Evolutionary conservation across 2,329 filamentous ascomycete species (phyloP).

Genomic region (Ceratocystiopsis minuta): DNA sequence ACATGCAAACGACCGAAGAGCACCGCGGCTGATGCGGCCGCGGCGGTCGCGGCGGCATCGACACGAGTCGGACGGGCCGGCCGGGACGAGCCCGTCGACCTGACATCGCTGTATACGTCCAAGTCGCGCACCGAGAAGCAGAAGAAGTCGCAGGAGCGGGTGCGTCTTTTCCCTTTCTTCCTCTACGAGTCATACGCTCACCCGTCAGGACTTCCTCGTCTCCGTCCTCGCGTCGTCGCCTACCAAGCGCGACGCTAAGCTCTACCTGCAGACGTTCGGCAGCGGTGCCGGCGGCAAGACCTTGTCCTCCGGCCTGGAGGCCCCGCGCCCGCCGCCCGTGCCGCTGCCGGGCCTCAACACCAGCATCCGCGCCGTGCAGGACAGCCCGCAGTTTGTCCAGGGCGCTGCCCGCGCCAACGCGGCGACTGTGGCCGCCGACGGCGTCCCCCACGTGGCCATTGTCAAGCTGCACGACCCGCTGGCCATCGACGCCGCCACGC

Average conservation of each 20-base stretch:
- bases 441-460: constrained; percentile 53
- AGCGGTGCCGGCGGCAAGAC: constrained; percentile 16
- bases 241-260: constrained; percentile 81
- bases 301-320: no score
- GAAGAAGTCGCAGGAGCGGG: constrained; percentile 29
- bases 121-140: constrained; percentile 27
- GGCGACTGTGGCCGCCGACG: constrained; percentile 16
- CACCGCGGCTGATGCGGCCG: no score
- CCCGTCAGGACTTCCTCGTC: constrained; percentile 57
- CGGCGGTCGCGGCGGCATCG: neutral
- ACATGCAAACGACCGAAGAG: no score
- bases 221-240: constrained; percentile 76
- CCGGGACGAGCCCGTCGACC: constrained; percentile 4
- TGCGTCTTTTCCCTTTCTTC: constrained; percentile 11
- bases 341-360: constrained; percentile 7
- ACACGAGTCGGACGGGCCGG: neutral
- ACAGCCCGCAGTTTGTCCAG: constrained; percentile 20
- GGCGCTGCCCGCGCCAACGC: constrained; percentile 8
- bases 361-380: constrained; percentile 14
- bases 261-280: constrained; percentile 77
- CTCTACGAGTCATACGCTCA: no score
- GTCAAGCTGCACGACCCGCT: constrained; percentile 69
- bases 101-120: constrained; percentile 18
- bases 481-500: constrained; percentile 44
- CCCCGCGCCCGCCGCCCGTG: constrained; percentile 4